Base-by-base conservation (phyloP, 2,329 filamentous ascomycete genomes). In the Nothopassalora personata region DNA sequence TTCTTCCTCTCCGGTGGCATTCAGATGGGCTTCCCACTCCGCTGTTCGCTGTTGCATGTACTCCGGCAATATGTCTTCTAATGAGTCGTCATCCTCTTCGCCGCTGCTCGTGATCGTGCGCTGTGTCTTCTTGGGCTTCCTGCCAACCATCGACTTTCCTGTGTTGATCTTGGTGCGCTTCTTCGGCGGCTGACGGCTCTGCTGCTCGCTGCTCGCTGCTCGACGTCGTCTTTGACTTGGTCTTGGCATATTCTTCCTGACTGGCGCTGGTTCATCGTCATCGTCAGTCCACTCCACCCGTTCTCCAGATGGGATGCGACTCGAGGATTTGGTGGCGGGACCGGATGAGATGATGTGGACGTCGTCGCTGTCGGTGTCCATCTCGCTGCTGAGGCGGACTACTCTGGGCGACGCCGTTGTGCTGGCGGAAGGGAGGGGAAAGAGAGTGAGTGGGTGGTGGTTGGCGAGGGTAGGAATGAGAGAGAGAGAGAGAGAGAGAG, bases 21-120 rank as follows among this genome's bases (percentile, higher is more conserved):
- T 11, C 9, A 51, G 10, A n/a, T 81, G 78, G 49, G 80, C 76
- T 56, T 94, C 87, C 68, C 96, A 92, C 23, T 80, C 75, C n/a
- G 73, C 77, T 27, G 88, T 82, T n/a, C 93, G 83, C 23, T 82
- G 75, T 63, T 82, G 80, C 30, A 96, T 72, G 70, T 96, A 93
- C 19, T 87, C 84, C 0, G 92, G 91, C 2, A 94, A 75, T 0
- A 77, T 79, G 33, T 82, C 75, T 60, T 85, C 83, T 72, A 83
- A 79, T 61, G 80, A 80, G 4, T 81, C 79, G 7, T 83, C 80
- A 2, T 63, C 60, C 18, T 69, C 58, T 45, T 58, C 36, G 60
- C 53, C 36, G 39, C 23, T 31, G 60, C 58, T 53, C 53, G 47
- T 46, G 39, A 58, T 72, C 70, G 11, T 72, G 63, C 0, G 61